Percentiles rank a stretch among this genome's conserved stretches.
These are phyloP conservation scores for Hippophae rhamnoides DNA, from an alignment of 306 rosid genomes.

Conservation along the genomic window DNA sequence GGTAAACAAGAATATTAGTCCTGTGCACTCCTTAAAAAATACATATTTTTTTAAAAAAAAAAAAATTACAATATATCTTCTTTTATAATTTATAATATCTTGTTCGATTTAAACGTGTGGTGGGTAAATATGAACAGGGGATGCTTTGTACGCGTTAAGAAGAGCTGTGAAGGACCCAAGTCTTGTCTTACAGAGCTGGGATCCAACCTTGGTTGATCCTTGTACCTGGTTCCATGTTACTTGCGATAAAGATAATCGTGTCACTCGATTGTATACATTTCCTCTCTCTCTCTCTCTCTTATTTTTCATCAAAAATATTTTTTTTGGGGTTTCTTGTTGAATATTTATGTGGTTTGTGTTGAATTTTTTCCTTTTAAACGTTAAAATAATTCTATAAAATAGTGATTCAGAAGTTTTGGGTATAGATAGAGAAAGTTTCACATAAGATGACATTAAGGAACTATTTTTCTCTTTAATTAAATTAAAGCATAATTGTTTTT, in stretches of 20 bases:
- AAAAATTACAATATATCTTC: too few relatives aligned
- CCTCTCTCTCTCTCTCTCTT: not conserved
- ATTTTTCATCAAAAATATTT: not conserved
- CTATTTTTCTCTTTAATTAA: too few relatives aligned
- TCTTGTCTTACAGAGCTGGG: constrained; percentile 69
- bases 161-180: constrained; percentile 64
- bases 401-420: not conserved
- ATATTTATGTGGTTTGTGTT: not conserved
- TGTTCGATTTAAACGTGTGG: not conserved
- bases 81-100: not conserved
- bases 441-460: too few relatives aligned
- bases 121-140: constrained; percentile 40
- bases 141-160: constrained; percentile 73
- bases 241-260: constrained; percentile 51
- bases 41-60: not conserved
- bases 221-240: constrained; percentile 95
- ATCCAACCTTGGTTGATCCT: constrained; percentile 81
- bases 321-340: too few relatives aligned
- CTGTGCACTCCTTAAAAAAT: not conserved
- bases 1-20: constrained; percentile 27
- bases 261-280: constrained; percentile 52
- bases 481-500: too few relatives aligned
- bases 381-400: not conserved
- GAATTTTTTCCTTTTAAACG: too few relatives aligned
- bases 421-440: too few relatives aligned